A percentile compares a stretch with the other conserved stretches of the same genome.
phyloP scores from a whole-genome alignment of 805 yeast species.

The Spathaspora sp. region DNA sequence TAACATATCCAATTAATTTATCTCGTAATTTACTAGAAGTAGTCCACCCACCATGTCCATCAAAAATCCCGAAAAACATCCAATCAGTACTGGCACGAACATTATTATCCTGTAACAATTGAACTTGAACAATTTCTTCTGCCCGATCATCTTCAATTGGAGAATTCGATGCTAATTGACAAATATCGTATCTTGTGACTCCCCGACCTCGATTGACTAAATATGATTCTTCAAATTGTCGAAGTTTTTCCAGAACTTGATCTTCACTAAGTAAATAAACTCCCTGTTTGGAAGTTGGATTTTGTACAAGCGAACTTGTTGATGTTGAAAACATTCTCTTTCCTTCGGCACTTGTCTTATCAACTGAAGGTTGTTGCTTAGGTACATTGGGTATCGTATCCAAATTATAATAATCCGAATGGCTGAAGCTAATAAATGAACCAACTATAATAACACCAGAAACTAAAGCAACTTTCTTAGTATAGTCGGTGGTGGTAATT shows the following conservation, averaged over 20 bases:
- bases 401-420: constrained; percentile 37
- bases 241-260: constrained; percentile 65
- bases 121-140: constrained; percentile 74
- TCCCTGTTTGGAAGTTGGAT: constrained; percentile 46
- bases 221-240: constrained; percentile 77
- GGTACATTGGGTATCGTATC: constrained; percentile 28
- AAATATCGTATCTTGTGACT: constrained; percentile 79
- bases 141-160: constrained; percentile 95
- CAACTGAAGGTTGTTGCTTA: background rate
- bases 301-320: constrained; percentile 42
- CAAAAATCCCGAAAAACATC: constrained; percentile 94
- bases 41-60: constrained; percentile 97
- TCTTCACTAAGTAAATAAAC: constrained; percentile 58
- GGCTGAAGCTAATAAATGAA: constrained; percentile 37
- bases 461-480: constrained; percentile 34
- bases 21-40: constrained; percentile 85
- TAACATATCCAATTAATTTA: constrained; percentile 71
- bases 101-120: constrained; percentile 60
- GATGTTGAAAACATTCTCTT: constrained; percentile 31
- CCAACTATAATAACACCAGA: constrained; percentile 43
- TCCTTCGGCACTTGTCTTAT: background rate
- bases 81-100: constrained; percentile 60
- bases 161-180: constrained; percentile 85
- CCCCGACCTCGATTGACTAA: constrained; percentile 82
- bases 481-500: background rate